phyloP scores from a whole-genome alignment of 2,329 filamentous ascomycete genomes.

The Claviceps fusiformis region DNA sequence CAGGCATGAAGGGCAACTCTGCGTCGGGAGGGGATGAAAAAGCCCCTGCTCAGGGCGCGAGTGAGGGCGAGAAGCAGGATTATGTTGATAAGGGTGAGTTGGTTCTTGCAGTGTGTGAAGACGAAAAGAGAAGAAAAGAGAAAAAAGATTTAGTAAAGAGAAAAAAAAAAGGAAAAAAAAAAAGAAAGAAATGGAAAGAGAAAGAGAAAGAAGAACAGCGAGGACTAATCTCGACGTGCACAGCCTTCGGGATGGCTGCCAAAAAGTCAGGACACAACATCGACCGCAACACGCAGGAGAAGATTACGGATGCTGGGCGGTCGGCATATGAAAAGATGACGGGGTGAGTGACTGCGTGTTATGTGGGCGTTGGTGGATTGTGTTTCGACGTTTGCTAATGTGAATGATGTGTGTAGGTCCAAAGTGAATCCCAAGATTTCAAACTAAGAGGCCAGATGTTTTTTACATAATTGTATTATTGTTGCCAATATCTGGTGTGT shows the following conservation, averaged over 20 bases:
- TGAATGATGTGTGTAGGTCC: slow-evolving; percentile 7
- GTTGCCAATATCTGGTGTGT: no score
- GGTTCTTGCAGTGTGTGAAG: background rate
- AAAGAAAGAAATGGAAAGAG: no score
- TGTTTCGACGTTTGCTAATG: background rate
- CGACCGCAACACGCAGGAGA: slow-evolving; percentile 21
- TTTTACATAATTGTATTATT: no score
- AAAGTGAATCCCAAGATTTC: slow-evolving; percentile 21
- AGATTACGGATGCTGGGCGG: slow-evolving; percentile 25
- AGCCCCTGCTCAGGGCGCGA: slow-evolving; percentile 5
- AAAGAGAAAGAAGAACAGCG: no score
- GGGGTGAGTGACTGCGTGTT: slow-evolving; percentile 16
- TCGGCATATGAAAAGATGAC: slow-evolving; percentile 21
- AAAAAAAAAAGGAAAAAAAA: no score
- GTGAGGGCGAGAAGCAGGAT: slow-evolving; percentile 15
- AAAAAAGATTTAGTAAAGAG: no score
- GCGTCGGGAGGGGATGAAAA: slow-evolving; percentile 9
- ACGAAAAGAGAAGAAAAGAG: no score
- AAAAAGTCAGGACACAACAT: slow-evolving; percentile 24
- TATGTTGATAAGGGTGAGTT: slow-evolving; percentile 25
- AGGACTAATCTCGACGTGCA: no score
- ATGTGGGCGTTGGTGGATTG: background rate
- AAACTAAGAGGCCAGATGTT: slow-evolving; percentile 14
- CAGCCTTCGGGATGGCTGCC: slow-evolving; percentile 17
- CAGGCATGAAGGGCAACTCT: slow-evolving; percentile 8